Base-by-base conservation (phyloP, 1,284 basidiomycete genomes). In the Ganoderma multipileum region DNA sequence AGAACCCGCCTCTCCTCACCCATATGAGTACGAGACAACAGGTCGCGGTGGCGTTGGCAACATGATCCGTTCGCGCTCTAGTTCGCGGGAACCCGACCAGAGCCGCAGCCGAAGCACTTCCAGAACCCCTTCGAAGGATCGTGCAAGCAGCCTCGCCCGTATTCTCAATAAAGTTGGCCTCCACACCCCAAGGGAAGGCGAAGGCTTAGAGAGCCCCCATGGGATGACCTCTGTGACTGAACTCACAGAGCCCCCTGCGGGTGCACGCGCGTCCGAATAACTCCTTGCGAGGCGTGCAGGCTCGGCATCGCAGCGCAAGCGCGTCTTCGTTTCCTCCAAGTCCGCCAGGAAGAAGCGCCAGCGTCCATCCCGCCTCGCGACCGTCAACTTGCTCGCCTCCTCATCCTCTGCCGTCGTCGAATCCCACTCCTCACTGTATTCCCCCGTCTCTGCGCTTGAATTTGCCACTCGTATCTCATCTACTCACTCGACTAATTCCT, bases 31-130 rank as follows among this genome's bases (percentile, higher is more conserved):
- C 66, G 69, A 73, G 12, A 86, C 86, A 23, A 83, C 85, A 16
- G 92, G 92, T 3, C 87, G 92, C 26, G 92, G 93, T n/a, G 93
- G 92, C 11, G 86, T 81, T 6, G 93, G 93, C 14, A 94, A 95
- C 76, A 88, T 93, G 55, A 30, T 73, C 66, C 86, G 86, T 47
- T 82, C 84, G 16, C 80, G 81, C 47, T 84, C 83, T 20, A 74
- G 57, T 3, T 83, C 84, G n/a, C 81, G 82, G 23, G 81, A 82
- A 41, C 77, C 79, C 11, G 67, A 69, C 9, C 63, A 55, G 7
- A 68, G 58, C 44, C 68, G 72, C 67, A 71, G 73, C 41, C 72
- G 76, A 16, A 76, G 75, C 66, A 67, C 61, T 12, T 70, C 68
- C 26, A 47, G 68, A 9, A 64, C 65, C 4, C 63, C 63, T 9